Conservation (phyloP, 345 rosid species). For the Hirschfeldia incana region DNA sequence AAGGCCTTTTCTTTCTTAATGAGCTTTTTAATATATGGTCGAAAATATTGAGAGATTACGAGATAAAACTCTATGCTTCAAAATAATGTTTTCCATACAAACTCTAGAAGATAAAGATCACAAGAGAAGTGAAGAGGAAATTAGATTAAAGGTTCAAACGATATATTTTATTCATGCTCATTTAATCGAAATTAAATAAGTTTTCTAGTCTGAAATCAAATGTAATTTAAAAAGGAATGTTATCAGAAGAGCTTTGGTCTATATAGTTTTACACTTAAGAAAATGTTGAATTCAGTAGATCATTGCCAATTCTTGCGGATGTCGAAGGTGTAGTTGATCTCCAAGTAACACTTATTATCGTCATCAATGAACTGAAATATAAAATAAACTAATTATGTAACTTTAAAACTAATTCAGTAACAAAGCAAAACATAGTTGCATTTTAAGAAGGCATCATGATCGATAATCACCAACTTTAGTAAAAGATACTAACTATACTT, state of each 20-base stretch:
- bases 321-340: slow-evolving; percentile 74
- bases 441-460: neutral
- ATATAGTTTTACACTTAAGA: slow-evolving; percentile 1
- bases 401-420: neutral
- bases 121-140: neutral
- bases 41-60: neutral
- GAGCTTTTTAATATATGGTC: neutral
- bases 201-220: slow-evolving; percentile 14
- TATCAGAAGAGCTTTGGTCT: slow-evolving; percentile 24
- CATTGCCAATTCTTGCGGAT: slow-evolving; percentile 42
- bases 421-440: neutral
- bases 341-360: slow-evolving; percentile 81
- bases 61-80: neutral
- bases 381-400: neutral
- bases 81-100: neutral
- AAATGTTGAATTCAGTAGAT: slow-evolving; percentile 9
- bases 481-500: neutral
- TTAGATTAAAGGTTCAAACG: neutral
- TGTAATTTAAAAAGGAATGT: neutral
- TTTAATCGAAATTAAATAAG: slow-evolving; percentile 11
- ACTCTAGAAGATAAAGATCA: neutral
- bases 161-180: slow-evolving; percentile 25
- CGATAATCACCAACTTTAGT: neutral
- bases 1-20: neutral
- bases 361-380: slow-evolving; percentile 76